A percentile compares a stretch with the other conserved stretches of the same genome.
Conservation (phyloP, 73 alveolate genomes). For the Paramecium sexaurelia region DNA sequence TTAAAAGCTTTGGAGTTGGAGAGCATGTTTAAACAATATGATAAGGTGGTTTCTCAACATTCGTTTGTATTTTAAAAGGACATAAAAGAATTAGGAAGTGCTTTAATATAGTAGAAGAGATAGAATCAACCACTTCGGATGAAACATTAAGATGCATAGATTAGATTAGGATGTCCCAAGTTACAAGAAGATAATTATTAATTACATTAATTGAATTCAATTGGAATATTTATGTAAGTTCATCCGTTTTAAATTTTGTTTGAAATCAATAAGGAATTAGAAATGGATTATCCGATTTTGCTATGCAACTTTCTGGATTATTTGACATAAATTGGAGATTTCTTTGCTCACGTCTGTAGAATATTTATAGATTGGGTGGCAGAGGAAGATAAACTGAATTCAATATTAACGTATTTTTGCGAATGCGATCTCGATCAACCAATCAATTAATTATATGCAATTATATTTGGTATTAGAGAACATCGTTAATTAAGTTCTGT, state of each 20-base stretch:
- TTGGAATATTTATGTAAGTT: neutral
- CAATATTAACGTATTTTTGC: neutral
- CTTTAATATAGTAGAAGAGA: neutral
- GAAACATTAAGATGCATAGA: neutral
- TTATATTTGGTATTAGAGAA: neutral
- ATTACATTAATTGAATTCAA: neutral
- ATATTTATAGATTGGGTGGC: neutral
- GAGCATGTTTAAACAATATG: constrained; percentile 27
- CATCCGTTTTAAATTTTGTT: neutral
- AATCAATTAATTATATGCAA: neutral
- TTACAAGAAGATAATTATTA: neutral
- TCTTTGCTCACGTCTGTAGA: neutral
- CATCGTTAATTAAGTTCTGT: neutral
- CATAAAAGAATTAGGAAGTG: neutral
- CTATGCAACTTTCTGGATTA: neutral
- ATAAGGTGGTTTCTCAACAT: neutral
- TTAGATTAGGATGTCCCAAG: neutral
- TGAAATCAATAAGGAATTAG: neutral
- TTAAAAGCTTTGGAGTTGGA: constrained; percentile 20
- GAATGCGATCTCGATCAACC: constrained; percentile 18
- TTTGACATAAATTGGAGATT: neutral
- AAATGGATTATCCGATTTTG: neutral
- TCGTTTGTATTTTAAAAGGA: neutral
- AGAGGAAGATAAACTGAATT: neutral
- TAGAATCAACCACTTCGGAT: neutral